Evolutionary conservation across 202 grass and related monocot species (phyloP).

Genomic region (Panicum virgatum): DNA sequence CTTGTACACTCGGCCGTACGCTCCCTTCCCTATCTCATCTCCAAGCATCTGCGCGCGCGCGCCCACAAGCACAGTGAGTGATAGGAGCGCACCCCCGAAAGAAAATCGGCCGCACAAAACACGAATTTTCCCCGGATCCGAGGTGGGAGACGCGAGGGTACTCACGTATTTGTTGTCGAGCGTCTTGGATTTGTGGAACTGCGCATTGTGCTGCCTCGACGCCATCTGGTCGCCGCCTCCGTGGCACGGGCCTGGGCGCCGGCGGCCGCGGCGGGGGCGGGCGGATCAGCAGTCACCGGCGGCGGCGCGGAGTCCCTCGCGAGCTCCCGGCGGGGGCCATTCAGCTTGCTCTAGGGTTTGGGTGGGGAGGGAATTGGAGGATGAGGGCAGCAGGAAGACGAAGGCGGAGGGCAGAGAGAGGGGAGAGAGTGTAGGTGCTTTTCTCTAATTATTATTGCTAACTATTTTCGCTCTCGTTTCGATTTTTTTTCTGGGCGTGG

Average conservation of each 20-base stretch:
- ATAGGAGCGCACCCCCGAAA: background rate
- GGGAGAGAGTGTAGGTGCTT: too few relatives aligned
- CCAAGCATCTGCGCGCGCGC: conserved; percentile 73
- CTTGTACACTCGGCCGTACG: conserved; percentile 97
- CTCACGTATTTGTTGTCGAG: conserved; percentile 99
- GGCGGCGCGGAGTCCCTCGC: too few relatives aligned
- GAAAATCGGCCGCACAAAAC: conserved; percentile 21
- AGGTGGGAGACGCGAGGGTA: background rate
- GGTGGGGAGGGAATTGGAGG: conserved; percentile 45
- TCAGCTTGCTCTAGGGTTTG: conserved; percentile 53
- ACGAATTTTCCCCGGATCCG: conserved; percentile 40
- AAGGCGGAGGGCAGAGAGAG: too few relatives aligned
- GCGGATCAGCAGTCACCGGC: conserved; percentile 34
- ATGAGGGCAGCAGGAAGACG: conserved; percentile 18
- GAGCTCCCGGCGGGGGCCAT: conserved; percentile 32
- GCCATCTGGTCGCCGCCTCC: conserved; percentile 40
- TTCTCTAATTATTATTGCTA: too few relatives aligned
- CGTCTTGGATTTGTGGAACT: conserved; percentile 93
- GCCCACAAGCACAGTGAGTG: conserved; percentile 26
- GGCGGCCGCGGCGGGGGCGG: background rate
- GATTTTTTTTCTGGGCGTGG: too few relatives aligned
- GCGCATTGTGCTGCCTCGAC: conserved; percentile 63
- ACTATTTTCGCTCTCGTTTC: too few relatives aligned
- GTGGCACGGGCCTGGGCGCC: conserved; percentile 28
- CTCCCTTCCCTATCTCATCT: conserved; percentile 97